A percentile compares a stretch with the other conserved stretches of the same genome.
phyloP scores from a whole-genome alignment of 2,329 filamentous ascomycete genomes.

The Diplodia corticola region DNA sequence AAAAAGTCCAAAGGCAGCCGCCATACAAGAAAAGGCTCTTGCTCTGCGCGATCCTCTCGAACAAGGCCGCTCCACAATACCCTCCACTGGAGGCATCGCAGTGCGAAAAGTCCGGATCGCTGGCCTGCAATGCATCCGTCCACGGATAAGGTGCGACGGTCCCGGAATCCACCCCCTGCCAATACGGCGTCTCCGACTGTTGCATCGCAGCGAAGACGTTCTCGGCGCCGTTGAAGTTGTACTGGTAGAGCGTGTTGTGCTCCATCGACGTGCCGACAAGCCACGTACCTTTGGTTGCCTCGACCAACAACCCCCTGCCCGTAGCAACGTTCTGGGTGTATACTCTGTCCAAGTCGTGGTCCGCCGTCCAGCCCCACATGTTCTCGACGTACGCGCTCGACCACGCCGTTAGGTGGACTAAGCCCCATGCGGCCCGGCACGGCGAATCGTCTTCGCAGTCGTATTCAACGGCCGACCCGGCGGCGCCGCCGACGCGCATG shows the following conservation, averaged over 20 bases:
- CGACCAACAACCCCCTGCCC: constrained; percentile 51
- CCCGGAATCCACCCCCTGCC: constrained; percentile 32
- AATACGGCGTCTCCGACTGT: constrained; percentile 58
- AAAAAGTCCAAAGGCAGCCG: constrained; percentile 21
- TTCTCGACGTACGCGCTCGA: constrained; percentile 57
- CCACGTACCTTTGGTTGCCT: constrained; percentile 55
- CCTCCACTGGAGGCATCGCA: constrained; percentile 25
- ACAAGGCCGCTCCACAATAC: constrained; percentile 22
- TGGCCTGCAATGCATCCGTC: constrained; percentile 37
- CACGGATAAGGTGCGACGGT: constrained; percentile 44
- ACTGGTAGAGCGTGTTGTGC: constrained; percentile 57
- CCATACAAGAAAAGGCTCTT: constrained; percentile 16
- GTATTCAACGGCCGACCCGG: constrained; percentile 31
- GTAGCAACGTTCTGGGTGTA: constrained; percentile 47
- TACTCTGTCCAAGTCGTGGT: constrained; percentile 51
- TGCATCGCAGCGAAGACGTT: constrained; percentile 55
- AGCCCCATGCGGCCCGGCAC: constrained; percentile 34
- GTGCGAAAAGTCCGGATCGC: constrained; percentile 34
- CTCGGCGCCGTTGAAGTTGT: constrained; percentile 51
- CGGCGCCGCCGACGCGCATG: constrained; percentile 40
- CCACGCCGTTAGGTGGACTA: constrained; percentile 51
- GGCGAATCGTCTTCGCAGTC: constrained; percentile 36
- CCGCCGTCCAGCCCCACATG: constrained; percentile 56
- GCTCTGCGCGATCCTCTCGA: background rate
- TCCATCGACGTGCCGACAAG: constrained; percentile 55